Conservation (phyloP, 805 yeast genomes). For the Wickerhamiella australiensis region DNA sequence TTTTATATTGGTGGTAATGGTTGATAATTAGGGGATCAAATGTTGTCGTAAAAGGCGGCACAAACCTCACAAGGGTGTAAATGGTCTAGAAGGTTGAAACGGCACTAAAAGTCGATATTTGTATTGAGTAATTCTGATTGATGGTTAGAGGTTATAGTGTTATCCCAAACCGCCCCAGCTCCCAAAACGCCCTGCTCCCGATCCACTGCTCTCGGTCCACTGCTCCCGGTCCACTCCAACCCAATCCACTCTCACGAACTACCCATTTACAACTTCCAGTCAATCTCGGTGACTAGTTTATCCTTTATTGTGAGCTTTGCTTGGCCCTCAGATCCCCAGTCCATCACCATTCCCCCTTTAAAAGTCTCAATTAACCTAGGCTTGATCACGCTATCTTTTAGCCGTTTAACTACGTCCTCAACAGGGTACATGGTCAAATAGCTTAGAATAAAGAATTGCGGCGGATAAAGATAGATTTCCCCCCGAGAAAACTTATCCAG, state of each 20-base stretch:
- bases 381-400: slow-evolving; percentile 17
- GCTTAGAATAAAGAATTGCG: slow-evolving; percentile 25
- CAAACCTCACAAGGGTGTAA: too few species aligned
- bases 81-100: too few species aligned
- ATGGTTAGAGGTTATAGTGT: too few species aligned
- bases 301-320: slow-evolving; percentile 14
- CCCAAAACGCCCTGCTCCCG: too few species aligned
- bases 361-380: slow-evolving; percentile 18
- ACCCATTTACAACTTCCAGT: slow-evolving; percentile 1
- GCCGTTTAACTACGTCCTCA: slow-evolving; percentile 8
- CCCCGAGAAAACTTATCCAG: slow-evolving; percentile 19
- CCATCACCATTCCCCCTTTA: slow-evolving; percentile 20
- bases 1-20: too few species aligned
- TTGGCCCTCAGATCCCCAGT: slow-evolving; percentile 23
- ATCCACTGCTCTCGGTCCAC: too few species aligned
- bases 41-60: too few species aligned
- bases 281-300: not conserved
- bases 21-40: too few species aligned
- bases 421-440: slow-evolving; percentile 16
- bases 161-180: too few species aligned
- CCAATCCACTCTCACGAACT: not conserved
- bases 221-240: too few species aligned
- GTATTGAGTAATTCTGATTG: too few species aligned
- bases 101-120: too few species aligned
- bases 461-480: slow-evolving; percentile 23